Evolutionary conservation across 192 early-diverging fungal species (phyloP), one percentile per base, ranked within the genome.

Genomic region (Gryganskiella cystojenkinii): DNA sequence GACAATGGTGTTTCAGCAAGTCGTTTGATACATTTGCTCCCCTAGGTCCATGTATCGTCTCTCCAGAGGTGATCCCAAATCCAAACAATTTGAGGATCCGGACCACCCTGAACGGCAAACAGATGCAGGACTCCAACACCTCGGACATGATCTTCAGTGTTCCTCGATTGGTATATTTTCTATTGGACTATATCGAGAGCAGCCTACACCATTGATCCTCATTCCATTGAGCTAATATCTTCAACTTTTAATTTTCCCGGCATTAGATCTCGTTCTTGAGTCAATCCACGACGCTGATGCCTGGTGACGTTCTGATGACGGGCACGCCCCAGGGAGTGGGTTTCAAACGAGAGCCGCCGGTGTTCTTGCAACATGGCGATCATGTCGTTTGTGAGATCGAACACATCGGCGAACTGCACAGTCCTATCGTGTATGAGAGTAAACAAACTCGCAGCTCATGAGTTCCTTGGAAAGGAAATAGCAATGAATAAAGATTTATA

Each of bases 1-100:
- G 82, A 19, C 88, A 90, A 69, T 90, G 88, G 88, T 80, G 73
- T 54, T 90, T 89, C 72, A 80, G 84, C 22, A 90, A 90, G 40
- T 82, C 85, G 13, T 90, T 90, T 79, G 88, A 90, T 56, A 86
- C 84, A 24, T 90, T 88, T 62, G 82, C 81, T 10, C 88, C 88
- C 33, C 47, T 90, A 17, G 88, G 88, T 14, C 88, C 88, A 25
- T 55, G 67, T 22, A 58, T 90, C 27, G 89, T 89, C n/a, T 87
- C 87, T 1, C 59, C 81, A 11, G 67, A 61, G 2, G n/a, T 84
- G 20, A 81, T 89, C 35, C 76, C 75, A 25, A 61, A 85, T 40
- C 85, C 87, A 28, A 85, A 89, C 49, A 71, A 67, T 11, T 76
- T 90, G n/a, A 27, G 59, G 19, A 80, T 90, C 40, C 56, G 59